Evolutionary conservation across 805 yeast genomes (phyloP), one percentile per base, ranked within the genome.

Genomic region (Saturnispora quitensis): DNA sequence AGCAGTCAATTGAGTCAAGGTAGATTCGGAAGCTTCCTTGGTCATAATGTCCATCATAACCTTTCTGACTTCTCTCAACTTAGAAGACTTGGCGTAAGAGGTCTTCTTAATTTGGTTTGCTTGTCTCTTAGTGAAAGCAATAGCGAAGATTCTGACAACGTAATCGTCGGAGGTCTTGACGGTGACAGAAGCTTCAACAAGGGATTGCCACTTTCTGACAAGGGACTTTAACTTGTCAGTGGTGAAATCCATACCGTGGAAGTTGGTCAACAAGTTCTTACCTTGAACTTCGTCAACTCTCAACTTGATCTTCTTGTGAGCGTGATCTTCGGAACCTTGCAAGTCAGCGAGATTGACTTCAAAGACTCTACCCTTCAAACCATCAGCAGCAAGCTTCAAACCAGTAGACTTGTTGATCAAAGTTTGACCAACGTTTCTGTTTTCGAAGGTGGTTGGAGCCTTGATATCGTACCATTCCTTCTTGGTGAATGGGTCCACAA

Each of bases 271-370:
- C 71, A 90, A 82, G 85, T 90, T 89, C 81, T 89, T 88, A 79
- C 97, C 98, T 80, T 91, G 97, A 66, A 90, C 96, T 80, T 91
- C 98, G 70, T 90, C 98, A 67, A 91, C 96, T 80, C 97, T 89
- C 77, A 91, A 87, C 78, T 86, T 88, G 72, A 91, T 79, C 80
- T 91, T 89, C 84, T 95, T 91, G 88, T 84, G 86, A 61, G 97
- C 84, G 83, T 90, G 96, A 80, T 91, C 98, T 81, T 91, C 98
- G 69, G 95, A 88, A 70, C 96, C 96, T 80, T 91, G 97, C 71
- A 91, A 83, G 76, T 91, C 98, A 68, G 97, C 98, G 64, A 91
- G 82, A 63, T 89, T 84, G 63, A 90, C 89, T 77, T 91, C 98
- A 66, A 91, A 84, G 66, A 91, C 87, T 78, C 98, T 89, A 70